Base-by-base conservation (phyloP, 2,329 filamentous ascomycete genomes). In the Phaeosphaeria sp. region DNA sequence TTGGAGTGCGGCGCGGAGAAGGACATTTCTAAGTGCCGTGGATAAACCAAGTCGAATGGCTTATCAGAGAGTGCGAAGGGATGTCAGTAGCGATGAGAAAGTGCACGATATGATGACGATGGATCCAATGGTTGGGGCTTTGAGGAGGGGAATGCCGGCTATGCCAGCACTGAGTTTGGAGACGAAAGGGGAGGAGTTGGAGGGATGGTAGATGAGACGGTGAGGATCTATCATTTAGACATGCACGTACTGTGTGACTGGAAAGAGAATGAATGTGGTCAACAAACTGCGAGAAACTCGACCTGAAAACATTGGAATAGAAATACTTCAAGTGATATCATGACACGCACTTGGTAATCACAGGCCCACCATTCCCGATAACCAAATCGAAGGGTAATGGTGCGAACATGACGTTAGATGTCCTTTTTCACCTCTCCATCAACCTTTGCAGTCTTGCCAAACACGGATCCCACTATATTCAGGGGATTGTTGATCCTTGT, bases 21-120 rank as follows among this genome's bases (percentile, higher is more conserved):
- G 74, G 6, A 77, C 72, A 30, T 80, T 78, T 50, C 46, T 71
- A 5, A 63, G 67, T 5, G 71, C 75, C 0, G 72, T 79, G 1
- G 78, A 79, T 36, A 66, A 64, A 57, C 71, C 72, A 11, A 71
- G 67, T 23, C 56, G 71, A 0, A 64, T 66, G 60, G 71, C 71
- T 17, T 74, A 73, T 51, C 47, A 41, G 49, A 58, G 72, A 15
- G 72, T 76, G 3, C 65, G 56, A 54, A 61, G 53, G 1, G 67
- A 68, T 39, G 67, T 73, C 0, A 65, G 69, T n/a, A 71, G 53
- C 0, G 62, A 70, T 2, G 65, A 72, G 13, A 70, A 75, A 43
- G 39, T 72, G 1, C 44, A 68, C 23, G 53, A 50, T 11, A 49
- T 77, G 23, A 27, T 72, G 46, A 55, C 57, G 6, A 64, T 58